A percentile compares a stretch with the other conserved stretches of the same genome.
phyloP scores from a whole-genome alignment of 1,284 basidiomycete species.

The Fomitopsis pinicola region DNA sequence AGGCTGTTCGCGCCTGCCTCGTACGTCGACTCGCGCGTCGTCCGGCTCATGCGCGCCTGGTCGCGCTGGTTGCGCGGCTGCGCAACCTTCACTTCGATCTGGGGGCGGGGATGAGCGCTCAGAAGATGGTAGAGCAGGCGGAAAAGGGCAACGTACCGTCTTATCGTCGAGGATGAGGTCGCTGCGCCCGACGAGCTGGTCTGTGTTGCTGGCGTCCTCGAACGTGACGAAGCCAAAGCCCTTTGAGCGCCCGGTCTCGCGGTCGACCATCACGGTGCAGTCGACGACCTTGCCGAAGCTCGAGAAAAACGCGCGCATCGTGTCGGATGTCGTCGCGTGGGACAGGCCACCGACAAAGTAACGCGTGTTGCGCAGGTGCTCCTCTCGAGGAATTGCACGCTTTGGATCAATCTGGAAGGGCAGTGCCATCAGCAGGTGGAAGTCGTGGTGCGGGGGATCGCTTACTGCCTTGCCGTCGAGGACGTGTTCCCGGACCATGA shows the following conservation, averaged over 20 bases:
- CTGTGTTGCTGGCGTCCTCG: slow-evolving; percentile 70
- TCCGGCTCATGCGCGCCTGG: slow-evolving; percentile 32
- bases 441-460: background rate
- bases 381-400: slow-evolving; percentile 87
- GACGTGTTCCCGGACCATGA: slow-evolving; percentile 78
- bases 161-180: slow-evolving; percentile 78
- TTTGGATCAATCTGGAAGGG: slow-evolving; percentile 85
- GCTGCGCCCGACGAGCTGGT: slow-evolving; percentile 66
- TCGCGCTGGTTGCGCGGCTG: slow-evolving; percentile 73
- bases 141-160: slow-evolving; percentile 40
- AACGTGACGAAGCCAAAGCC: slow-evolving; percentile 95
- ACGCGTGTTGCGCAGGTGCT: slow-evolving; percentile 77
- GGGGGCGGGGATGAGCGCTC: background rate
- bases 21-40: slow-evolving; percentile 15
- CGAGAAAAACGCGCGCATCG: slow-evolving; percentile 76
- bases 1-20: slow-evolving; percentile 13
- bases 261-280: slow-evolving; percentile 91
- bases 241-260: slow-evolving; percentile 85
- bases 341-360: slow-evolving; percentile 90
- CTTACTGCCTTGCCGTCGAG: slow-evolving; percentile 77
- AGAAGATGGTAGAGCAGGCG: no score
- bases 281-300: slow-evolving; percentile 83
- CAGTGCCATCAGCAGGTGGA: background rate
- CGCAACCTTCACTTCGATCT: slow-evolving; percentile 88
- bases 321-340: slow-evolving; percentile 73